phyloP scores from a whole-genome alignment of 163 green algal genomes.

The Scenedesmus sp. region DNA sequence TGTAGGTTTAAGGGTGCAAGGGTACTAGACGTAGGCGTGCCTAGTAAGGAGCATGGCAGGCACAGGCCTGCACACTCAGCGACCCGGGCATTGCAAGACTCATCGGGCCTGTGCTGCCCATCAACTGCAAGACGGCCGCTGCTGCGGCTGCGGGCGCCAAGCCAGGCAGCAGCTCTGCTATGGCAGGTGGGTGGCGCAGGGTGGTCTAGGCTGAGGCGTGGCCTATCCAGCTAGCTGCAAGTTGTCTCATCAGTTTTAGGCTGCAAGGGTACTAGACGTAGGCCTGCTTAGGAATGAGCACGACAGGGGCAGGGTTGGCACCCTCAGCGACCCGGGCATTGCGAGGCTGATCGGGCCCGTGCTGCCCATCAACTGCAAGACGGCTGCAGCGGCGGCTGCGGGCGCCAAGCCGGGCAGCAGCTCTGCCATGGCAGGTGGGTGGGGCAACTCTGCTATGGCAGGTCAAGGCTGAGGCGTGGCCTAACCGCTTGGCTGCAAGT shows the following conservation, averaged over 20 bases:
- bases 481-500: no score
- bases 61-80: not conserved
- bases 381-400: not conserved
- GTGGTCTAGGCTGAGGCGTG: no score
- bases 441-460: not conserved
- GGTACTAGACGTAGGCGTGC: no score
- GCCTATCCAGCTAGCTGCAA: no score
- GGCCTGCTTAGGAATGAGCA: no score
- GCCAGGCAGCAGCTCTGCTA: not conserved
- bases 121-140: slow-evolving; percentile 38
- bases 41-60: no score
- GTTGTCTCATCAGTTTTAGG: not conserved
- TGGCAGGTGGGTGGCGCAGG: slow-evolving; percentile 20
- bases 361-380: slow-evolving; percentile 48
- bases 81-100: slow-evolving; percentile 32
- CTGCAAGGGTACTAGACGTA: not conserved
- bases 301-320: no score
- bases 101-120: slow-evolving; percentile 42
- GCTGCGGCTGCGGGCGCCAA: not conserved
- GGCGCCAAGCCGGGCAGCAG: not conserved
- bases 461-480: no score
- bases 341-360: slow-evolving; percentile 34
- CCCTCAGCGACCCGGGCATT: slow-evolving; percentile 32
- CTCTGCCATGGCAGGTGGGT: slow-evolving; percentile 39
- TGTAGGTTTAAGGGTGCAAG: not conserved